Evolutionary conservation across 2,329 filamentous ascomycete species (phyloP).

Genomic region (Ceratocystiopsis minuta): DNA sequence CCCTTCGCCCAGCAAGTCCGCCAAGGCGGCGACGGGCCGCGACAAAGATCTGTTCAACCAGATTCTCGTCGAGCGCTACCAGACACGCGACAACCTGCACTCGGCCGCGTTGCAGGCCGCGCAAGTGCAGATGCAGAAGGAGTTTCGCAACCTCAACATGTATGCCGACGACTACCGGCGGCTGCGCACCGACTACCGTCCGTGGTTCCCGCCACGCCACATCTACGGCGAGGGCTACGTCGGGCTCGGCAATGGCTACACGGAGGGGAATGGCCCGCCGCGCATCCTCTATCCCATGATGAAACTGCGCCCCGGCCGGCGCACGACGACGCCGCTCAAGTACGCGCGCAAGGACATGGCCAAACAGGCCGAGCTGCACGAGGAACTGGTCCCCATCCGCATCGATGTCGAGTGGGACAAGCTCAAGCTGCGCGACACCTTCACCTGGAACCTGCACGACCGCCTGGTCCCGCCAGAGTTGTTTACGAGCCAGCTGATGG

Average conservation of each 20-base stretch:
- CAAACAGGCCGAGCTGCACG: conserved; percentile 73
- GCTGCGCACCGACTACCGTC: conserved; percentile 35
- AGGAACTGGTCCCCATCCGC: conserved; percentile 80
- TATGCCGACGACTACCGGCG: conserved; percentile 54
- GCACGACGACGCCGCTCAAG: conserved; percentile 54
- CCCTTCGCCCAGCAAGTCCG: neutral
- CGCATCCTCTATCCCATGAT: conserved; percentile 64
- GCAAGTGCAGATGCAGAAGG: conserved; percentile 33
- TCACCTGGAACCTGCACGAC: conserved; percentile 96
- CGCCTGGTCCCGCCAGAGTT: conserved; percentile 60
- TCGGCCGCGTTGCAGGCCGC: conserved; percentile 34
- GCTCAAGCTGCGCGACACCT: conserved; percentile 87
- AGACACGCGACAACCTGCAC: conserved; percentile 35
- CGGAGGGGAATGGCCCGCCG: conserved; percentile 49
- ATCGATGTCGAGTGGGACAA: conserved; percentile 93
- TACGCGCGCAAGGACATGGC: conserved; percentile 64
- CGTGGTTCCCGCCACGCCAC: conserved; percentile 35
- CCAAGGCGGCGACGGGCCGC: conserved; percentile 16
- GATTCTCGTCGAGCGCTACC: conserved; percentile 34
- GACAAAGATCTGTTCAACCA: conserved; percentile 38
- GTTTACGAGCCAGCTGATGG: conserved; percentile 77
- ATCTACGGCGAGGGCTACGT: conserved; percentile 62
- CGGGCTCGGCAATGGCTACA: conserved; percentile 76
- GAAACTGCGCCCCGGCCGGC: conserved; percentile 58
- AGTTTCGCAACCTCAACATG: conserved; percentile 26